Evolutionary conservation across 2,329 filamentous ascomycete species (phyloP).

Genomic region (Aspergillus unguis): DNA sequence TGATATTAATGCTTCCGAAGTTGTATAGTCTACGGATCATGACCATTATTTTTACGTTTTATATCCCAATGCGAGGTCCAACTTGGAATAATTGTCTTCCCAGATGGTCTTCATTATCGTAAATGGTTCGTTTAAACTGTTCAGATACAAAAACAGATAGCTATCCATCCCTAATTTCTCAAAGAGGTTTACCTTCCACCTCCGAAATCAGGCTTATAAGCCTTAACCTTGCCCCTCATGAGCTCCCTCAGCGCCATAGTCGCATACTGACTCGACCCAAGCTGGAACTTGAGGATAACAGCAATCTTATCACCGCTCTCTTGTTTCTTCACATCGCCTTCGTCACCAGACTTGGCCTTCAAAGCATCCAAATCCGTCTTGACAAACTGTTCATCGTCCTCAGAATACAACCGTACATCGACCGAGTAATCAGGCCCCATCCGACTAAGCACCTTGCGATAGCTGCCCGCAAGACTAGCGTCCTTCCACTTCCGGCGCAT

Average conservation of each 20-base stretch:
- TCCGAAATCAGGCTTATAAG: conserved; percentile 62
- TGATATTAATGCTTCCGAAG: too few species aligned
- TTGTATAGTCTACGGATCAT: too few species aligned
- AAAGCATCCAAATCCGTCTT: conserved; percentile 78
- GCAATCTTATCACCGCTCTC: conserved; percentile 54
- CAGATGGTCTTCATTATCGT: neutral
- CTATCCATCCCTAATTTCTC: too few species aligned
- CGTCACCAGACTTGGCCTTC: conserved; percentile 26
- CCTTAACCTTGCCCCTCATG: conserved; percentile 64
- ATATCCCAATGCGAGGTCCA: too few species aligned
- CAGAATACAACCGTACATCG: conserved; percentile 65
- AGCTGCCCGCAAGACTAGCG: conserved; percentile 81
- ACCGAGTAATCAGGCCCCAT: conserved; percentile 63
- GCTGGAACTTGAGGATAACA: conserved; percentile 68
- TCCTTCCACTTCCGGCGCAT: conserved; percentile 88
- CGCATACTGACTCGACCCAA: conserved; percentile 77
- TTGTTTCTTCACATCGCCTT: conserved; percentile 21
- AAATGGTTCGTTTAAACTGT: neutral
- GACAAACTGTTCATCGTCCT: conserved; percentile 75
- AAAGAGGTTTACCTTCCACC: conserved; percentile 34
- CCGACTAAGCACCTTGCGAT: conserved; percentile 76
- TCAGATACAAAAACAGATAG: neutral
- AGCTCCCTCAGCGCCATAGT: conserved; percentile 79
- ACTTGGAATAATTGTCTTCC: too few species aligned
- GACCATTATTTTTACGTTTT: too few species aligned